Evolutionary conservation across 495 filamentous ascomycete genomes (phyloP), one percentile per base, ranked within the genome.

Genomic region (Aspergillus nanangensis): DNA sequence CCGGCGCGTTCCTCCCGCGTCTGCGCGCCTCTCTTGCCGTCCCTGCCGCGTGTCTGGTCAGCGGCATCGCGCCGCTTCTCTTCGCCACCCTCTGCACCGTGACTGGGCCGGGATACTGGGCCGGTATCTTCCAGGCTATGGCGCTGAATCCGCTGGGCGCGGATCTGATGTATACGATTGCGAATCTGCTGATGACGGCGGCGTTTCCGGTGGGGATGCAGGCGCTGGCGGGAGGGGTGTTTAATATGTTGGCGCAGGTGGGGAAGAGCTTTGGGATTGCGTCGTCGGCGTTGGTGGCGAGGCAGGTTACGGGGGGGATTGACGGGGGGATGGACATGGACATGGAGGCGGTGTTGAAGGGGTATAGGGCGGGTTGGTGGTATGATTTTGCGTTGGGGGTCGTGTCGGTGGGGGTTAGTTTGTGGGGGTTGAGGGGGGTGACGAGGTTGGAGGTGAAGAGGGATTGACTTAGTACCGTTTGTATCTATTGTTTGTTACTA

Each of bases 331-430:
- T n/a, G n/a, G n/a, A n/a, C n/a, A n/a, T 0, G 47, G 60, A 5
- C 70, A 62, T 22, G 19, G 22, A 29, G n/a, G 29, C 25, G 8
- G 3, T 76, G 36, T 47, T 76, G 58, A 56, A 58, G n/a, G 79
- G 78, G 11, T 83, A 79, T 56, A 59, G 66, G 10, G 73, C 67
- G 13, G 62, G 62, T 4, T 81, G 76, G 56, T 81, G 77, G 76
- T 63, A 67, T 37, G 60, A 61, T 27, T 78, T 77, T 60, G 74
- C 57, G 3, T 42, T 60, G 13, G 65, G 63, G 34, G 45, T 72
- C n/a, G 36, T 66, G 8, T 63, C 69, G 2, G 49, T 66, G 32
- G 37, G 54, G 2, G 52, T 80, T 15, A 61, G 62, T 34, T 43
- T 52, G 1, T 67, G 68, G 29, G 76, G 74, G 7, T 42, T 80